Evolutionary conservation across 202 grass and related monocot species (phyloP).

Genomic region (Eragrostis tef): DNA sequence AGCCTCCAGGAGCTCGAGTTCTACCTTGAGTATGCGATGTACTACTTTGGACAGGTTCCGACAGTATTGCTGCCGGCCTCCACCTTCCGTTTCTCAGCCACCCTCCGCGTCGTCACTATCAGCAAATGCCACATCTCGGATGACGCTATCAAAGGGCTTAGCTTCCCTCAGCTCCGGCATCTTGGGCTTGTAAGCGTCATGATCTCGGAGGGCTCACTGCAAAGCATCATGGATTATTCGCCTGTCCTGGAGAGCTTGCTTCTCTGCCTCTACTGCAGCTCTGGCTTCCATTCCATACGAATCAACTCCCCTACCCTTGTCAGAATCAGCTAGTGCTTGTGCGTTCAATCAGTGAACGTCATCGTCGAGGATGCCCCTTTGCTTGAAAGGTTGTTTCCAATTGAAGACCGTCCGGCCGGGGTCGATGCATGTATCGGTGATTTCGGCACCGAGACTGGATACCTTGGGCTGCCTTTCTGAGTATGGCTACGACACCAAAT

Average conservation of each 20-base stretch:
- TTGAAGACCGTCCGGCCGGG: background rate
- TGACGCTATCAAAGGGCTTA: background rate
- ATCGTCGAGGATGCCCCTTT: constrained; percentile 25
- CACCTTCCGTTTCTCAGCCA: constrained; percentile 10
- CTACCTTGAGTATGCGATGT: background rate
- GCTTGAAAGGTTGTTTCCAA: constrained; percentile 37
- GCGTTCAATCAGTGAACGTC: background rate
- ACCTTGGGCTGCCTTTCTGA: background rate
- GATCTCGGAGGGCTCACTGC: constrained; percentile 26
- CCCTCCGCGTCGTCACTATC: constrained; percentile 7
- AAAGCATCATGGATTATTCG: constrained; percentile 33
- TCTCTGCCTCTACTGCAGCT: background rate
- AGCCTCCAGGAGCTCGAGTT: constrained; percentile 21
- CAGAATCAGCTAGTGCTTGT: background rate
- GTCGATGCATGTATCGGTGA: background rate
- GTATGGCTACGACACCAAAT: background rate
- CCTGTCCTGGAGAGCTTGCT: constrained; percentile 38
- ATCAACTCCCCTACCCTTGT: constrained; percentile 23
- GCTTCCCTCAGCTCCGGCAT: background rate
- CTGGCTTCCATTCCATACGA: background rate
- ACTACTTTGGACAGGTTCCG: background rate
- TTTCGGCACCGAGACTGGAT: constrained; percentile 44
- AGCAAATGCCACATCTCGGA: background rate
- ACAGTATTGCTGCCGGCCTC: background rate
- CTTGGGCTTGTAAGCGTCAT: background rate